Percentiles rank a stretch among this genome's conserved stretches.
Evolutionary conservation across 768 basidiomycete genomes (phyloP).

Genomic region (Trichaptum fuscoviolaceum): DNA sequence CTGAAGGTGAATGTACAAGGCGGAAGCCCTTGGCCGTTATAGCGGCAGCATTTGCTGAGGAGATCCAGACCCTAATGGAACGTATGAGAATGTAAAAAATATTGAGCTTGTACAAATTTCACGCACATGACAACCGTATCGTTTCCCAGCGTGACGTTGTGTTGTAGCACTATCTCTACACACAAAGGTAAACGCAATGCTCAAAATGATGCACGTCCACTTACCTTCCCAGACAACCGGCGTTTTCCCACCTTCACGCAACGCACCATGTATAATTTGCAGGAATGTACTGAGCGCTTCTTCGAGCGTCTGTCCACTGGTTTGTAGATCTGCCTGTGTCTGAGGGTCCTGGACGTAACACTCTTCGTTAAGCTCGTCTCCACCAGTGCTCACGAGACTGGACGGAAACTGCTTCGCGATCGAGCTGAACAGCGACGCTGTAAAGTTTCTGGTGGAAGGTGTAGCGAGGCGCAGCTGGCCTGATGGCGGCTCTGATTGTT

Average conservation of each 20-base stretch:
- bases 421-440: constrained; percentile 18
- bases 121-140: constrained; percentile 38
- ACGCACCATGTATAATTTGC: constrained; percentile 18
- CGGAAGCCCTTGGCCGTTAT: constrained; percentile 37
- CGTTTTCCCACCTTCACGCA: constrained; percentile 23
- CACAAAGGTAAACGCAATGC: too few relatives aligned
- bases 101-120: not conserved
- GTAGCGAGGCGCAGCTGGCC: constrained; percentile 32
- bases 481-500: constrained; percentile 29
- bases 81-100: not conserved
- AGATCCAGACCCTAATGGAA: constrained; percentile 40
- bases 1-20: constrained; percentile 42
- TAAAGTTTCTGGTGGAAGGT: constrained; percentile 19
- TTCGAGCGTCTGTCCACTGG: constrained; percentile 21
- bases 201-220: too few relatives aligned
- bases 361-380: constrained; percentile 30
- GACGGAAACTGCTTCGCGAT: constrained; percentile 15
- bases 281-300: constrained; percentile 25
- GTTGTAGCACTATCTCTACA: constrained; percentile 45
- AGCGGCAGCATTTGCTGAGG: constrained; percentile 31
- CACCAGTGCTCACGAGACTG: constrained; percentile 30
- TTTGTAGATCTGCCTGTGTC: constrained; percentile 17
- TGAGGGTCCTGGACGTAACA: constrained; percentile 26
- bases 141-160: constrained; percentile 34
- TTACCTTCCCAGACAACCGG: constrained; percentile 38